Percentiles rank a stretch among this genome's conserved stretches.
phyloP scores from a whole-genome alignment of 768 basidiomycete genomes.

The Naematelia aurantialba region DNA sequence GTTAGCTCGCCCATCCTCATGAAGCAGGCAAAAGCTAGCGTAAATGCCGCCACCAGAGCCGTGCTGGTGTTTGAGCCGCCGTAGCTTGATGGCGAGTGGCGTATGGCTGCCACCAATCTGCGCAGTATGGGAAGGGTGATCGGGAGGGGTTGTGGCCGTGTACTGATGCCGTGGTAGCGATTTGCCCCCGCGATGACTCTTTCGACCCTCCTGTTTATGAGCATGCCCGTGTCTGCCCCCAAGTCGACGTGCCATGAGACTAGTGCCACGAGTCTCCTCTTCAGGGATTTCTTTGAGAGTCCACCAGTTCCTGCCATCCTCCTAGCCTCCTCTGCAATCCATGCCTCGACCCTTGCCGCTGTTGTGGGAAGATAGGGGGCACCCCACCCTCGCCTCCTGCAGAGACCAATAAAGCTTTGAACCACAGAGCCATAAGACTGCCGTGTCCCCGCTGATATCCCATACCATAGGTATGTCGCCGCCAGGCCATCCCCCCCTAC shows the following conservation, averaged over 20 bases:
- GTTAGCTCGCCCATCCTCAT: not conserved
- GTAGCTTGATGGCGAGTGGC: not conserved
- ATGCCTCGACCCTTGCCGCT: not conserved
- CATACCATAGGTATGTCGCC: not conserved
- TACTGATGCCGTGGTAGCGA: not conserved
- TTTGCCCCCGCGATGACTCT: not conserved
- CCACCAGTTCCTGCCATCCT: not conserved
- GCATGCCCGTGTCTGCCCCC: not conserved
- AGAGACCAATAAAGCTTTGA: not conserved
- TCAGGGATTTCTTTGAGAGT: too few relatives aligned
- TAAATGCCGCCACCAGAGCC: not conserved
- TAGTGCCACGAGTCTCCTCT: not conserved
- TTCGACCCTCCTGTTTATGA: not conserved
- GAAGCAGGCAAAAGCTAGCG: slow-evolving; percentile 2
- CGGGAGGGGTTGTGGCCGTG: not conserved
- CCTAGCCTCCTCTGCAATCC: slow-evolving; percentile 2
- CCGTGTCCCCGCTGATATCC: not conserved
- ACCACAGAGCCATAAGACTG: not conserved
- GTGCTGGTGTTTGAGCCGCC: not conserved
- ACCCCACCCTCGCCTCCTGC: not conserved
- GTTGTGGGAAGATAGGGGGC: not conserved
- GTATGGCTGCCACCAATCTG: not conserved
- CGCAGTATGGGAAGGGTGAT: slow-evolving; percentile 8
- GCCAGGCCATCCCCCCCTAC: not conserved
- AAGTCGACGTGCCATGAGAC: slow-evolving; percentile 5